Percentiles rank a stretch among this genome's conserved stretches.
Conservation (phyloP, 2,329 filamentous ascomycete species). For the Apiospora sp. region DNA sequence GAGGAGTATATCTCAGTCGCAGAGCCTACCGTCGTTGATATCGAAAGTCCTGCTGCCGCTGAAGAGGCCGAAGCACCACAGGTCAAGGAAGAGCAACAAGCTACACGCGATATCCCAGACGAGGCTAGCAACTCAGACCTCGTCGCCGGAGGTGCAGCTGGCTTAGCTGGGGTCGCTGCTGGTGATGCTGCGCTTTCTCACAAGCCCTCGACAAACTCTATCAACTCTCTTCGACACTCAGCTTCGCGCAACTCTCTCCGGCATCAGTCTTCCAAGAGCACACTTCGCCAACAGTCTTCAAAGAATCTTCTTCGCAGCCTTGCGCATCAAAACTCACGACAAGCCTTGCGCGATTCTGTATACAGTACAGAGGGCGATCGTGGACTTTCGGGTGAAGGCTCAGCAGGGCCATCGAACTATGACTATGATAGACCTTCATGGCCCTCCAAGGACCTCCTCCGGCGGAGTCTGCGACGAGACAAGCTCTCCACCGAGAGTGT, state of each 20-base stretch:
- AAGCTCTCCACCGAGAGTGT: conserved; percentile 22
- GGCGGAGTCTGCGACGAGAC: not conserved
- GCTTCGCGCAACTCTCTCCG: not conserved
- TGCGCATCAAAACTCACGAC: not conserved
- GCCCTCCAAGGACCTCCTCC: conserved; percentile 7
- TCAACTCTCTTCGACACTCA: not conserved
- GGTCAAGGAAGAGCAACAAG: not conserved
- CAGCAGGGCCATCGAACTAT: conserved; percentile 1
- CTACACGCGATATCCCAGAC: not conserved
- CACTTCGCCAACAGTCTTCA: conserved; percentile 17
- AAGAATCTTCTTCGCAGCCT: not conserved
- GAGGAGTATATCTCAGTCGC: not conserved
- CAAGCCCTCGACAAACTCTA: not conserved
- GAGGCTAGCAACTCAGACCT: not conserved
- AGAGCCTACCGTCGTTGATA: not conserved
- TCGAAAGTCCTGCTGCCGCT: not conserved
- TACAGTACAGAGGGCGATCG: conserved; percentile 8
- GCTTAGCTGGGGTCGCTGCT: conserved; percentile 23
- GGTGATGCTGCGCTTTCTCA: conserved; percentile 22
- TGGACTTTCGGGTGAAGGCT: not conserved
- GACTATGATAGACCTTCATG: conserved; percentile 11
- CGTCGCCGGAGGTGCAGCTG: conserved; percentile 23
- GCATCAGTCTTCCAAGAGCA: not conserved
- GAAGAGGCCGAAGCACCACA: conserved; percentile 5
- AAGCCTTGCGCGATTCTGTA: conserved; percentile 6